Base-by-base conservation (phyloP, 805 yeast species). In the Wickerhamiella slavikovae region DNA sequence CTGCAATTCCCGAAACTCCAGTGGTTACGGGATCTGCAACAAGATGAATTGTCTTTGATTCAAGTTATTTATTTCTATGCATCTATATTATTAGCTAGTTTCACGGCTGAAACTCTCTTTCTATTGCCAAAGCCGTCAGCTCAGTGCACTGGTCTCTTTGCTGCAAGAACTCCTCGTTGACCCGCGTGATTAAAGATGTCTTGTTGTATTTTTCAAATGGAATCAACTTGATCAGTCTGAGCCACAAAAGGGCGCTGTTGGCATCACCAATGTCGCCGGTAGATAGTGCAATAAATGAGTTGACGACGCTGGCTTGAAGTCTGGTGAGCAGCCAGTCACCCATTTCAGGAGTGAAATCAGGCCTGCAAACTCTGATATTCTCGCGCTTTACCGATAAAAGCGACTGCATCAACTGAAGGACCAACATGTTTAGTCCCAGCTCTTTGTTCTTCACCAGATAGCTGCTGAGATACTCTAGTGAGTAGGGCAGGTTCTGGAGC, bases 371-470 rank as follows among this genome's bases (percentile, higher is more conserved):
- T 22, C 24, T 10, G 14, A 9, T n/a, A 8, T 7, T 11, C 15
- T 8, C 26, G 15, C 2, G 26, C 32, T 29, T 36, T 38, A 23
- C 47, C 45, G 7, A 38, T 31, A n/a, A n/a, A n/a, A n/a, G n/a
- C n/a, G n/a, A n/a, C n/a, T n/a, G n/a, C n/a, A n/a, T n/a, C n/a
- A n/a, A n/a, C n/a, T n/a, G n/a, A n/a, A n/a, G n/a, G 16, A 36
- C 35, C 14, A 80, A 56, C 39, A 72, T 79, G 46, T 74, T 79
- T 43, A 80, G 60, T 15, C 79, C 68, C 3, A 72, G 67, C 12
- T 79, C 62, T 22, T 69, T 51, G 3, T 68, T 68, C 15, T 72
- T 58, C 39, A 69, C 68, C 15, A 67, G 64, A 23, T 64, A 62
- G 43, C 78, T 80, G 15, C 58, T 44, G 11, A 79, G 53, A 44